Base-by-base conservation (phyloP, 768 basidiomycete species). In the Lactarius trivialis region DNA sequence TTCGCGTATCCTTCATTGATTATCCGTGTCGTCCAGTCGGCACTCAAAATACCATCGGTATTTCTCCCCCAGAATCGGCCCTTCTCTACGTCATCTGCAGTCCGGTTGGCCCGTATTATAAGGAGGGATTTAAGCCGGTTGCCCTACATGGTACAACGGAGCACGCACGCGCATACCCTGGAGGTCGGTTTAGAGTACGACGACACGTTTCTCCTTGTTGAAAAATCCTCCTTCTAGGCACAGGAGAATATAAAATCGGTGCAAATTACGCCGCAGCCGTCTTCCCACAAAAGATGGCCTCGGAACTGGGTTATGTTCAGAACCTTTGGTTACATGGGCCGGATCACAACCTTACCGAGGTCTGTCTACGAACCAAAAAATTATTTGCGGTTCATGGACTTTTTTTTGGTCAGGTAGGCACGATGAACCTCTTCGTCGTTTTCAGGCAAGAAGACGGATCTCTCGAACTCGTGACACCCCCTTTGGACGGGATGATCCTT, bases 381-480 rank as follows among this genome's bases (percentile, higher is more conserved):
- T n/a, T 74, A 77, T 15, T 32, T 3, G 12, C 26, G 64, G 71
- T n/a, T 74, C 33, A 34, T 48, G 2, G 33, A 54, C 78, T 45
- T 24, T 66, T 76, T 76, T 7, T 75, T 77, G 0, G 21, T 45
- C 82, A 88, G 70, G 88, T 82, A 45, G 82, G 91, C 51, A 78
- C 85, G 14, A 93, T 93, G 91, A 93, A 93, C 72, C 78, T 92
- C 56, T 90, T 92, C 65, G 79, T 82, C 15, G 86, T 85, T 1
- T 74, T 88, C 55, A 75, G 80, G 70, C 74, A 82, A 9, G 79
- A 80, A 9, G 82, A 87, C 66, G 86, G 83, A 2, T 78, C 53
- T 7, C 28, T 76, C 54, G 67, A 67, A 19, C 67, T 67, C 39
- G 67, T 67, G 24, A 67, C 67, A 2, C 67, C 67, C 12, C 65